These are phyloP conservation scores for Jasminum sambac DNA, from an alignment of 257 asterid species.

Conservation along the genomic window DNA sequence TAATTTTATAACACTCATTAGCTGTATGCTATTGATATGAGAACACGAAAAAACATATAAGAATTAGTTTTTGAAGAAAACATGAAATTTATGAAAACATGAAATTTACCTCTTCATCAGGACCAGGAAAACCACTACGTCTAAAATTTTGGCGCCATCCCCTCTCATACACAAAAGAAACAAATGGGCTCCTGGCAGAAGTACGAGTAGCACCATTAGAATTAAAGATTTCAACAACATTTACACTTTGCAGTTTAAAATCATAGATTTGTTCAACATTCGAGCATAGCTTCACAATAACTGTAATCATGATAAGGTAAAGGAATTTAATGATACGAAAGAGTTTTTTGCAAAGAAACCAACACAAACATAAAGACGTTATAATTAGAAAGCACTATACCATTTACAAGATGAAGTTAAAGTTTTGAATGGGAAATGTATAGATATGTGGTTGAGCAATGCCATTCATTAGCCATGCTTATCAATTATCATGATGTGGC, in stretches of 20 bases:
- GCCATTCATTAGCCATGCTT: too few relatives aligned
- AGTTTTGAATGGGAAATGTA: too few relatives aligned
- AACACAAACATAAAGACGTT: too few relatives aligned
- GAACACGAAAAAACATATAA: constrained; percentile 12
- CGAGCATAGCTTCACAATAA: not conserved
- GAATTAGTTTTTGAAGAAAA: too few relatives aligned
- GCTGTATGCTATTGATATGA: constrained; percentile 9
- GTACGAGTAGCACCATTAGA: constrained; percentile 25
- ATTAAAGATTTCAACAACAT: constrained; percentile 12
- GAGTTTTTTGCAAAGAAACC: too few relatives aligned
- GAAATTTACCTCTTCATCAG: constrained; percentile 81
- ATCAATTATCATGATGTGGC: too few relatives aligned
- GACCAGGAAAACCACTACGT: constrained; percentile 94
- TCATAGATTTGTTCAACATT: not conserved
- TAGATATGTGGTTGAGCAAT: too few relatives aligned
- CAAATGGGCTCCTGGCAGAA: constrained; percentile 81
- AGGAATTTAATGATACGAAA: not conserved
- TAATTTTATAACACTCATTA: constrained; percentile 10
- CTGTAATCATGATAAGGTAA: not conserved
- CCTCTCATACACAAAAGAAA: constrained; percentile 91
- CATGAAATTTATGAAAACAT: constrained; percentile 21
- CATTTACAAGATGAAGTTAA: too few relatives aligned
- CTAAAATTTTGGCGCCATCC: constrained; percentile 96
- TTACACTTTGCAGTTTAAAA: not conserved
- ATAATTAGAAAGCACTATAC: too few relatives aligned